Conservation (phyloP, 2,329 filamentous ascomycete genomes). For the Tolypocladium ovalisporum region DNA sequence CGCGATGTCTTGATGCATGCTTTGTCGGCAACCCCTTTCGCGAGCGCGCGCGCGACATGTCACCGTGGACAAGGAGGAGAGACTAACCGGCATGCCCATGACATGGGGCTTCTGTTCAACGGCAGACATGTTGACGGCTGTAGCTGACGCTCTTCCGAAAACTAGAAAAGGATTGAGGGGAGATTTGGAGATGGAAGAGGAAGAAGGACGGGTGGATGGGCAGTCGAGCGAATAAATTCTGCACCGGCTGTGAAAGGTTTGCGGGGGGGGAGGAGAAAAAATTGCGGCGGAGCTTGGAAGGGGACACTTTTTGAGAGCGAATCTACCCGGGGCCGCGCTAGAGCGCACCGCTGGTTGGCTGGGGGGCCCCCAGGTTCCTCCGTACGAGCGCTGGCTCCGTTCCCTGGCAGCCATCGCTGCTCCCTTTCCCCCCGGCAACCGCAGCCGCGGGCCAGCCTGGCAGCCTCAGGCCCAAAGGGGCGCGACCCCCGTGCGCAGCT, state of each 20-base stretch:
- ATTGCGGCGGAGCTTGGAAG: constrained; percentile 34
- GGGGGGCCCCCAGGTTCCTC: constrained; percentile 1
- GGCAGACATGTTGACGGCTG: constrained; percentile 41
- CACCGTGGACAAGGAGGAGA: constrained; percentile 6
- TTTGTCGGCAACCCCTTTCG: constrained; percentile 9
- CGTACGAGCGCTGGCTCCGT: background rate
- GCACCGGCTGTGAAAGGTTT: constrained; percentile 32
- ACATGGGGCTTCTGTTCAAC: constrained; percentile 47
- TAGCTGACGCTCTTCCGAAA: constrained; percentile 25
- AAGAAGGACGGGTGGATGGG: constrained; percentile 27
- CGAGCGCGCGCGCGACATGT: constrained; percentile 16
- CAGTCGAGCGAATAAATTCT: constrained; percentile 32
- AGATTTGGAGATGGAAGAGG: constrained; percentile 40
- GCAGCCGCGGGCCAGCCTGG: constrained; percentile 7
- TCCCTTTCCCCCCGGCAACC: constrained; percentile 20
- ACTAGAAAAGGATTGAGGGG: constrained; percentile 49
- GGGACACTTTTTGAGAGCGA: constrained; percentile 40
- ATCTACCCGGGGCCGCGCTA: constrained; percentile 36
- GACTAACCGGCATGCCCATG: constrained; percentile 58
- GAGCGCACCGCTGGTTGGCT: constrained; percentile 9
- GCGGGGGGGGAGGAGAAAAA: constrained; percentile 36
- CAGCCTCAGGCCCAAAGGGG: constrained; percentile 21
- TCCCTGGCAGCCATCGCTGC: background rate
- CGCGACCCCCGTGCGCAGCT: background rate
- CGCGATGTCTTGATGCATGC: constrained; percentile 5